Base-by-base conservation (phyloP, 2,329 filamentous ascomycete genomes). In the Epicoccum sorghinum region DNA sequence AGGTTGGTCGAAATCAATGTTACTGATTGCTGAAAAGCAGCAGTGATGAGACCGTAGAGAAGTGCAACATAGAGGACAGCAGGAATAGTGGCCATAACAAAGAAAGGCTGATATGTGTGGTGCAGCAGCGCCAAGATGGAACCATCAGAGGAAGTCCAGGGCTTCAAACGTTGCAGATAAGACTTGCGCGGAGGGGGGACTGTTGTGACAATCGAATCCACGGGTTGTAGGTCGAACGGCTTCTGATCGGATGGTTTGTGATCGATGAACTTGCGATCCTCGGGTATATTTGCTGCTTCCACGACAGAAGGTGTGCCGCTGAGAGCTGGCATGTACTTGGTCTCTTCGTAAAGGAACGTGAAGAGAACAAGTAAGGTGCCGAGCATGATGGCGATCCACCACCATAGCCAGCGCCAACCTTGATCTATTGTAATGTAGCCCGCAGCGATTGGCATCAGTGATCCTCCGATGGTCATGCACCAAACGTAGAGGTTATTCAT, bases 381-480 rank as follows among this genome's bases (percentile, higher is more conserved):
- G 1, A 45, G 43, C 30, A 52, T 24, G 12, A 47, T 47, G 39
- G 48, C 43, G 39, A 65, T 75, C 72, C 73, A 82, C 79, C 79
- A 81, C 74, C 75, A 82, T 75, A 79, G 80, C 74, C 74, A 82
- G 10, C 80, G 69, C 81, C 81, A 84, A 0, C 78, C 80, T 59
- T 78, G 74, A 1, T 66, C 63, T 0, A 67, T 61, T 0, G 75
- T 74, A n/a, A 78, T 66, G 57, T 75, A 79, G 14, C 78, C 77
- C 7, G 78, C 65, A 22, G 73, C 71, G 6, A 80, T 61, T 0
- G 77, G 72, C 0, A 70, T 74, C 1, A 82, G 64, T 6, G 70
- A 77, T 1, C 69, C 64, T 43, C 65, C 75, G 37, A 13, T 70
- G 66, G 41, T 71, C 35, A 76, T 71, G 54, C 71, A 77, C 51